Base-by-base conservation (phyloP, 768 basidiomycete species). In the Dioszegia aurantiaca region DNA sequence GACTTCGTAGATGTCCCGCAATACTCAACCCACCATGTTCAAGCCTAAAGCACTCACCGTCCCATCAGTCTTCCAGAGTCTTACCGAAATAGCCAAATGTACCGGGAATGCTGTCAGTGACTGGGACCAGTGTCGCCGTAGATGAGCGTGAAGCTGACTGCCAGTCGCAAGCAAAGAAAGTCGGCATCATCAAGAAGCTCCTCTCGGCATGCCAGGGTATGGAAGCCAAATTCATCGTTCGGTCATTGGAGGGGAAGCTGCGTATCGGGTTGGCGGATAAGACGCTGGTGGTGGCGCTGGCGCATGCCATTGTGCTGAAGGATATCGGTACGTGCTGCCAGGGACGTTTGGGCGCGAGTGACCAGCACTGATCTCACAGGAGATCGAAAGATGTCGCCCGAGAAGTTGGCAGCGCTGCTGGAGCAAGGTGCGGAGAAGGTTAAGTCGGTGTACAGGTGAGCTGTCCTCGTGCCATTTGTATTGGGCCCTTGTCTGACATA, bases 231-330 rank as follows among this genome's bases (percentile, higher is more conserved):
- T 99, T 93, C 75, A 89, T 98, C 64, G 87, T 98, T 33, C 86
- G 94, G 39, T 91, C 89, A 72, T 79, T 97, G 63, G 93, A 97
- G 79, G 95, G 95, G 59, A 99, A 99, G 77, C 83, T 99, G 36
- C 84, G 95, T 14, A 98, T 99, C 72, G 90, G 95, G 40, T 88
- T 97, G 72, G 95, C 95, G 6, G 95, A 98, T 74, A 86, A 90
- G 55, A 93, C 92, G 0, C 87, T 95, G n/a, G 80, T 98, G 43
- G 88, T 94, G 33, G 88, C 92, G n/a, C 80, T 99, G 37, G 89
- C 94, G 0, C 90, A 91, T 71, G 94, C 94, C 12, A 83, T 83
- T 26, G 89, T 93, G 26, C 80, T 94, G 28, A 88, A 87, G 21
- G 87, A 90, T 73, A 82, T 84, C 61, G 89, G 76, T 74, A 62